These are phyloP conservation scores for Solanum phureja DNA, from an alignment of 257 asterid species.

Conservation along the genomic window DNA sequence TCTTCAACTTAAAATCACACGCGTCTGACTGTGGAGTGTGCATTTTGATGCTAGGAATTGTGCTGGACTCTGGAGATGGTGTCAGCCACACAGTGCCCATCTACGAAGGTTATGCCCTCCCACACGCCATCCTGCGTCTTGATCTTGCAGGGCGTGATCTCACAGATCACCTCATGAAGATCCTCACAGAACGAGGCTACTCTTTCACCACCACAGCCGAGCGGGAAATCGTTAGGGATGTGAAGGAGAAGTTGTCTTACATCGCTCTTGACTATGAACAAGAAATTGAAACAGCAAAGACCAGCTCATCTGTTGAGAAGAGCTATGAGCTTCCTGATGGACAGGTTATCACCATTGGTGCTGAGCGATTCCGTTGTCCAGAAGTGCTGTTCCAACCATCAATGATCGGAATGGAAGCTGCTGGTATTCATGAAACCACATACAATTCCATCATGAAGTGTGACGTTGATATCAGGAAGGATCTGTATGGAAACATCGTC, in stretches of 20 bases:
- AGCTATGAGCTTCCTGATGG: constrained; percentile 20
- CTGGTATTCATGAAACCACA: constrained; percentile 24
- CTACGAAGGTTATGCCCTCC: constrained; percentile 20
- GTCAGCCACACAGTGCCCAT: constrained; percentile 26
- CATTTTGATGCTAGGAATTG: constrained; percentile 9
- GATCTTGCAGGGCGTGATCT: constrained; percentile 22
- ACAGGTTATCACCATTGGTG: constrained; percentile 22
- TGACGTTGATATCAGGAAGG: constrained; percentile 25
- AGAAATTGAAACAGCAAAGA: constrained; percentile 23
- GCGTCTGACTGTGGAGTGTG: neutral
- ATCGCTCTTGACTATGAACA: constrained; percentile 22
- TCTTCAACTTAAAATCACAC: neutral
- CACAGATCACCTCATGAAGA: constrained; percentile 21
- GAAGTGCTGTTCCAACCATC: constrained; percentile 33
- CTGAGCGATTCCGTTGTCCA: constrained; percentile 31
- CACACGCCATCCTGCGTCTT: constrained; percentile 15
- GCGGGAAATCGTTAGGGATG: constrained; percentile 21
- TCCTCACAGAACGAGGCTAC: constrained; percentile 19
- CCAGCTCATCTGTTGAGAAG: constrained; percentile 24
- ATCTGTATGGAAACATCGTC: constrained; percentile 19
- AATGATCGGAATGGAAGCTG: constrained; percentile 28
- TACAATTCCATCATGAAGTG: constrained; percentile 29
- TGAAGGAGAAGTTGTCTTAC: constrained; percentile 16
- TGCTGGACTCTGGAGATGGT: constrained; percentile 20
- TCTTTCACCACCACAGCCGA: constrained; percentile 20